Evolutionary conservation across 2,329 filamentous ascomycete genomes (phyloP).

Genomic region (Claviceps digitariae): DNA sequence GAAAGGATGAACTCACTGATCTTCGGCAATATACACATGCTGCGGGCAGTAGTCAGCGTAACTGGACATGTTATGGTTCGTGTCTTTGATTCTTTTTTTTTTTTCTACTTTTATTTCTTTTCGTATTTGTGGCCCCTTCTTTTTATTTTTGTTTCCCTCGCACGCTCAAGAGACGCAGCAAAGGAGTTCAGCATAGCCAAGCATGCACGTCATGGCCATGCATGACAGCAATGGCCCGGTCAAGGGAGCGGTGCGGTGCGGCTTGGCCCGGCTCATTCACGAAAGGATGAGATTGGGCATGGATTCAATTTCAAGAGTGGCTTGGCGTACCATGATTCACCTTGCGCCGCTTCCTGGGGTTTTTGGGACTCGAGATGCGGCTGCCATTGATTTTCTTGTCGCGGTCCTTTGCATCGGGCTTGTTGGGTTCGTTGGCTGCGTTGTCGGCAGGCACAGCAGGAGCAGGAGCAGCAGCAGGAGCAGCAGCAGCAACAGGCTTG

Average conservation of each 20-base stretch:
- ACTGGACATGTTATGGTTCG: background rate
- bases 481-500: conserved; percentile 11
- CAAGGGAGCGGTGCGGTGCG: background rate
- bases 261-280: background rate
- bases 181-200: background rate
- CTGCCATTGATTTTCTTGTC: background rate
- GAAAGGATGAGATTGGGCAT: background rate
- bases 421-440: conserved; percentile 11
- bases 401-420: conserved; percentile 4
- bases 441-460: conserved; percentile 12
- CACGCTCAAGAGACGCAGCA: background rate
- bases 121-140: too few relatives aligned
- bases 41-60: conserved; percentile 18
- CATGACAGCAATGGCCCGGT: background rate
- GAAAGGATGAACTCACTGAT: conserved; percentile 57
- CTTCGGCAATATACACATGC: conserved; percentile 81
- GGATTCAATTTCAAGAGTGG: background rate
- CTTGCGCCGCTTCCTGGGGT: conserved; percentile 75
- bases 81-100: background rate
- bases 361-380: conserved; percentile 25
- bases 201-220: background rate
- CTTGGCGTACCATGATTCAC: conserved; percentile 66
- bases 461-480: background rate
- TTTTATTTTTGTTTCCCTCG: background rate
- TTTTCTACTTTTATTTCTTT: background rate